These are phyloP conservation scores for Citrus mangshanensis DNA, from an alignment of 345 rosid species.

Conservation along the genomic window DNA sequence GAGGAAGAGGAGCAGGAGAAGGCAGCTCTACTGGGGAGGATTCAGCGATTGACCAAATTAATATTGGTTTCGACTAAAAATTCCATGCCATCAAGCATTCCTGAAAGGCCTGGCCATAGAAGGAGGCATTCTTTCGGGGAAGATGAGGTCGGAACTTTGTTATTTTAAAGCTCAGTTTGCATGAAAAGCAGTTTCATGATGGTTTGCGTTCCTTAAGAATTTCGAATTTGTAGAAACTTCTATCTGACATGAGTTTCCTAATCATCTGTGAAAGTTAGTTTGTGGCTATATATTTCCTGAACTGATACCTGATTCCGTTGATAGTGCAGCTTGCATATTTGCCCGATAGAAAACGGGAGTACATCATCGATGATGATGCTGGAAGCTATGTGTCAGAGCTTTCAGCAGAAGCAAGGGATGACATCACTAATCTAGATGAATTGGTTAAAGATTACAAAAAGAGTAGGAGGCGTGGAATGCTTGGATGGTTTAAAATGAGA, in stretches of 20 bases:
- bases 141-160: constrained; percentile 52
- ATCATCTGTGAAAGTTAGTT: constrained; percentile 9
- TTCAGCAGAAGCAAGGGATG: constrained; percentile 56
- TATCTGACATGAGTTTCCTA: constrained; percentile 7
- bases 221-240: background rate
- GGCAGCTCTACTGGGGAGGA: constrained; percentile 73
- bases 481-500: constrained; percentile 85
- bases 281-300: constrained; percentile 4
- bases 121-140: constrained; percentile 80
- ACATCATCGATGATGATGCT: constrained; percentile 52
- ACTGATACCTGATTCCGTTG: constrained; percentile 16
- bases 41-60: constrained; percentile 64
- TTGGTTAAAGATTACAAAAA: constrained; percentile 65
- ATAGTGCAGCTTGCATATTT: constrained; percentile 63
- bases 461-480: constrained; percentile 73
- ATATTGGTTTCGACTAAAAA: constrained; percentile 72
- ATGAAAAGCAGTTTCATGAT: constrained; percentile 4
- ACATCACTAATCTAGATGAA: constrained; percentile 53
- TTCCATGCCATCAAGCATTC: constrained; percentile 47
- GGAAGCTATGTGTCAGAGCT: constrained; percentile 60
- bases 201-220: background rate
- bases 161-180: constrained; percentile 3
- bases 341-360: constrained; percentile 76
- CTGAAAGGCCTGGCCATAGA: constrained; percentile 48
- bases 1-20: constrained; percentile 76